Conservation (phyloP, 495 filamentous ascomycete genomes). For the Elaphomyces granulatus region DNA sequence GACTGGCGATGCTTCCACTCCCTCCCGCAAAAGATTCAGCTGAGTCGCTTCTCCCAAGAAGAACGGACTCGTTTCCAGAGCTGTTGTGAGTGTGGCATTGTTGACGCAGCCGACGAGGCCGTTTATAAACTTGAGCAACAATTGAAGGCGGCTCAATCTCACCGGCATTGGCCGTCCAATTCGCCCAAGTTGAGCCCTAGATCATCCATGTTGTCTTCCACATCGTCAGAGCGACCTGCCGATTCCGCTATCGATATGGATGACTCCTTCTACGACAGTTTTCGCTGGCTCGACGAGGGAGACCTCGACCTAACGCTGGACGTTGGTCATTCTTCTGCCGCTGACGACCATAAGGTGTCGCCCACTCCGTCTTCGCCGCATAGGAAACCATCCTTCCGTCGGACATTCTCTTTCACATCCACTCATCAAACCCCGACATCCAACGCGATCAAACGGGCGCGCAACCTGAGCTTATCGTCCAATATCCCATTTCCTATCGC, state of each 20-base stretch:
- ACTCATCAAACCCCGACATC: constrained; percentile 11
- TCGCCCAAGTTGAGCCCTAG: constrained; percentile 9
- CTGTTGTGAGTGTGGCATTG: constrained; percentile 42
- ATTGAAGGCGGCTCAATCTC: constrained; percentile 2
- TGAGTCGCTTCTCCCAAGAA: constrained; percentile 55
- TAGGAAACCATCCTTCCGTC: constrained; percentile 30
- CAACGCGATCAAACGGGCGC: constrained; percentile 6
- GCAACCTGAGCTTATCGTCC: constrained; percentile 10
- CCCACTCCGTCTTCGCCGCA: constrained; percentile 7
- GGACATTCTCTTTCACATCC: constrained; percentile 32
- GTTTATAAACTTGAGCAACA: constrained; percentile 34
- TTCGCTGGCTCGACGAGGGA: constrained; percentile 71
- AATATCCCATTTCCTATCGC: constrained; percentile 6
- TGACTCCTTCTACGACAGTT: constrained; percentile 47
- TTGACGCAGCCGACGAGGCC: constrained; percentile 59
- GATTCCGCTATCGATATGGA: constrained; percentile 31
- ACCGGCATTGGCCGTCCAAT: background rate
- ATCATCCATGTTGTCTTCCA: constrained; percentile 12
- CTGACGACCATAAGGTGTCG: constrained; percentile 6
- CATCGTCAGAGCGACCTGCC: constrained; percentile 15
- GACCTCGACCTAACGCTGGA: constrained; percentile 56
- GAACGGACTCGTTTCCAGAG: constrained; percentile 33
- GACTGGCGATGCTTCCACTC: constrained; percentile 58
- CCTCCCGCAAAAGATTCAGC: constrained; percentile 56
- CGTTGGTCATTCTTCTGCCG: constrained; percentile 35